These are phyloP conservation scores for Cladophialophora immunda DNA, from an alignment of 2,329 filamentous ascomycete genomes.

Conservation along the genomic window DNA sequence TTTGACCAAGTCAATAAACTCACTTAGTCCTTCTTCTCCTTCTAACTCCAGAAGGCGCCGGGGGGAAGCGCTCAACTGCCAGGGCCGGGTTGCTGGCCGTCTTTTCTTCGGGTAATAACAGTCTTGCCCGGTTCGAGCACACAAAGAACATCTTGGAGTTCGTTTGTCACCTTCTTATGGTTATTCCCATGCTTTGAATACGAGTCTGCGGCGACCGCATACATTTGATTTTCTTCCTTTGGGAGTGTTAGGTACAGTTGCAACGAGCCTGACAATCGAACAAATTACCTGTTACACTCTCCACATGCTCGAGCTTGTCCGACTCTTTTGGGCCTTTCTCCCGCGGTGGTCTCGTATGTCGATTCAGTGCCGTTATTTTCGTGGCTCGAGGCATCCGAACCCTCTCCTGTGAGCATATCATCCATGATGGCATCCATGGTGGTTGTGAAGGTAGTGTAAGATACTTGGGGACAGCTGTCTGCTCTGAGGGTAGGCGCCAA, in stretches of 20 bases:
- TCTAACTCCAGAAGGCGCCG: constrained; percentile 1
- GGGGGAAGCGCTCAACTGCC: neutral
- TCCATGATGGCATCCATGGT: neutral
- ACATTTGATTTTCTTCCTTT: constrained; percentile 14
- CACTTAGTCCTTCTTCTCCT: constrained; percentile 9
- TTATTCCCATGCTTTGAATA: neutral
- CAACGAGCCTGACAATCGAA: neutral
- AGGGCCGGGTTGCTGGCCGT: constrained; percentile 7
- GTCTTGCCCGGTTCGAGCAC: constrained; percentile 5
- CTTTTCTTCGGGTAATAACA: constrained; percentile 13
- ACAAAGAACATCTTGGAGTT: constrained; percentile 4
- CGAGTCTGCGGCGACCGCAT: neutral
- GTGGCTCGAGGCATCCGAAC: constrained; percentile 1
- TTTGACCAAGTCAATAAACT: neutral
- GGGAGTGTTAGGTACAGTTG: neutral
- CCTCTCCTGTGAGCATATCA: constrained; percentile 5
- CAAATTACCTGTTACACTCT: neutral
- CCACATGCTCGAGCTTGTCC: constrained; percentile 8
- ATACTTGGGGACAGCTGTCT: neutral
- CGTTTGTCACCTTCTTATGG: constrained; percentile 9
- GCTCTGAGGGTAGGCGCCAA: neutral
- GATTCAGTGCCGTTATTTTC: neutral
- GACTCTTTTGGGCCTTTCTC: constrained; percentile 1
- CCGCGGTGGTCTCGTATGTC: neutral
- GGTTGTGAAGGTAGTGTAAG: neutral